phyloP scores from a whole-genome alignment of 306 rosid species.

The Dryas octopetala region DNA sequence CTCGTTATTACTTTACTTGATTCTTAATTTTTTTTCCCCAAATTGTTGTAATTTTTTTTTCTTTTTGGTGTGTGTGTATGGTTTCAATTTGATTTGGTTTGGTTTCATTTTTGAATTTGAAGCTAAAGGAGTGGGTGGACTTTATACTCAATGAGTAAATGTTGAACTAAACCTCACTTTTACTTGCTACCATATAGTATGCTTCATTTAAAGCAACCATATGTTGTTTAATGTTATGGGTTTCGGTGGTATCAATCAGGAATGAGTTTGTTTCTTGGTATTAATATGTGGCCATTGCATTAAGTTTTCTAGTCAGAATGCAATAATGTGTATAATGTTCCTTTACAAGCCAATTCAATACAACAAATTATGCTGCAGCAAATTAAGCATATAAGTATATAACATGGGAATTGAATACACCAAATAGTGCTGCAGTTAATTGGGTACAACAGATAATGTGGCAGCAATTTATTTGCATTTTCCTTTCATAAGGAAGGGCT shows the following conservation, averaged over 20 bases:
- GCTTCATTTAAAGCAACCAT: not conserved
- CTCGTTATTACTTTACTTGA: not conserved
- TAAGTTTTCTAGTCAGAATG: not conserved
- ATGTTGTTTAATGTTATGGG: not conserved
- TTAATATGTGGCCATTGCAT: not conserved
- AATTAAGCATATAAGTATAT: not conserved
- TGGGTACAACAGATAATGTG: not conserved
- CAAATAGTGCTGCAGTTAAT: not conserved
- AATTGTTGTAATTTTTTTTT: not conserved
- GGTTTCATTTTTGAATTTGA: not conserved
- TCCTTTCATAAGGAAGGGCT: not conserved
- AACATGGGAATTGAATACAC: not conserved
- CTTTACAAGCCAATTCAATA: not conserved
- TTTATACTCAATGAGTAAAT: not conserved
- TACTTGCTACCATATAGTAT: not conserved
- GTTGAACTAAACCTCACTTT: not conserved
- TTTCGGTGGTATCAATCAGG: not conserved
- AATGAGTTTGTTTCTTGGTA: not conserved
- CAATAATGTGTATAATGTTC: not conserved
- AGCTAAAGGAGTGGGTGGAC: not conserved
- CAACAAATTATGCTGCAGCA: not conserved
- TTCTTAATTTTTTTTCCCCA: not conserved
- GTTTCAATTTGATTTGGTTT: not conserved
- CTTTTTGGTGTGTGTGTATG: not conserved
- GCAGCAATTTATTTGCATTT: not conserved